These are phyloP conservation scores for Caryopteris hybrid DNA, from an alignment of 305 asterid species.

Conservation along the genomic window DNA sequence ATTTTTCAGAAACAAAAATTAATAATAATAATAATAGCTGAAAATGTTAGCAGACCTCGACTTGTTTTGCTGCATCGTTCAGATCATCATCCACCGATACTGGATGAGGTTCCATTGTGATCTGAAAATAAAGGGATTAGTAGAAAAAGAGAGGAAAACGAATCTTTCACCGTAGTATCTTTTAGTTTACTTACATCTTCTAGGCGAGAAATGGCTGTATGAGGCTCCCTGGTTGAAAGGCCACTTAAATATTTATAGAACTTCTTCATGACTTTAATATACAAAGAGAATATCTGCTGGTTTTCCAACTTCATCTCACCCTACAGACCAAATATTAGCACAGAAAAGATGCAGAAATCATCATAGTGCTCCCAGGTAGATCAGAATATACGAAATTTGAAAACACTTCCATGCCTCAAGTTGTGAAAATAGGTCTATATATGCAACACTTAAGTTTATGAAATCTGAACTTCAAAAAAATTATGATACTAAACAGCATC, in stretches of 20 bases:
- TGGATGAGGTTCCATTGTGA: conserved; percentile 62
- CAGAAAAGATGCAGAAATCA: not conserved
- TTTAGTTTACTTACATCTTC: conserved; percentile 50
- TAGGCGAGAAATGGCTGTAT: conserved; percentile 48
- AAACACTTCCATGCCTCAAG: too few species aligned
- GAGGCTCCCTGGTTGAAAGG: conserved; percentile 37
- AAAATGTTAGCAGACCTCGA: conserved; percentile 45
- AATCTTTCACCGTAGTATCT: not conserved
- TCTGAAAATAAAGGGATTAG: conserved; percentile 36
- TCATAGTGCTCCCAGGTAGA: not conserved
- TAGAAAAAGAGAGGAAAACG: not conserved
- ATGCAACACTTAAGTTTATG: too few species aligned
- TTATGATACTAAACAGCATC: too few species aligned
- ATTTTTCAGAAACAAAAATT: not conserved
- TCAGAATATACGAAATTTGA: too few species aligned
- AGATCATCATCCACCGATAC: conserved; percentile 81
- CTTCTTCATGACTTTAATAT: conserved; percentile 67
- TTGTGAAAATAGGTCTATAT: too few species aligned
- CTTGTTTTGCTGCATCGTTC: conserved; percentile 63
- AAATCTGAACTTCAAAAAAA: too few species aligned
- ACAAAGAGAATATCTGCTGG: conserved; percentile 59
- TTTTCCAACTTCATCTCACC: conserved; percentile 65
- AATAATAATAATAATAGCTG: not conserved
- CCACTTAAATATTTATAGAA: conserved; percentile 48
- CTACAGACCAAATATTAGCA: conserved; percentile 36